Evolutionary conservation across 805 yeast genomes (phyloP), one percentile per base, ranked within the genome.

Genomic region (Pichia eremophila): DNA sequence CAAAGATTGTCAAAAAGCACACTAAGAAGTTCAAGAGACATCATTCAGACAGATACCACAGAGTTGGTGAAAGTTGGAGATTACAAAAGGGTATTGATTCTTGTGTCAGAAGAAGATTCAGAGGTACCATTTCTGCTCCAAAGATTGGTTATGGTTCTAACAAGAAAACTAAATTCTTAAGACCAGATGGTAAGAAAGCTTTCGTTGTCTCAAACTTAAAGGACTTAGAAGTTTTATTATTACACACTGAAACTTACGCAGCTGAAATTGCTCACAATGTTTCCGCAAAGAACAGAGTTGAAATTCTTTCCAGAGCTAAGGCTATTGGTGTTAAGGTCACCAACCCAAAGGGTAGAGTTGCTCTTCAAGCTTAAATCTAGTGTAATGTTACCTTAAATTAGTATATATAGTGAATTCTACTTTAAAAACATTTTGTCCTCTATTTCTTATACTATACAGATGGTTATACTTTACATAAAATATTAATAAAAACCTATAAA

Each of bases 1-100:
- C 98, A 78, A 90, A 88, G 91, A 93, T 93, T 78, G 97, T 91
- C 75, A 95, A 93, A 91, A 93, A 93, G 89, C 93, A 90, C 88
- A 72, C 89, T 70, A 88, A 88, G 83, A 85, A 85, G 83, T 93
- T 93, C 86, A 95, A 90, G 91, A 89, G 99, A 81, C 98, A 91
- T 76, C 99, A 93, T 83, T 89, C 96, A 75, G 99, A 93, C 85
- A 88, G 96, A 79, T 91, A 89, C 79, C 83, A 82, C 83, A 90
- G 99, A 79, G 96, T 93, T 65, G 78, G 87, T 69, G 97, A 88
- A 78, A 84, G 83, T 83, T 95, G 99, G 99, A 93, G 99, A 88
- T 91, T 93, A 81, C 99, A 95, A 79, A 93, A 93, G 87, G 99
- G 99, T 93, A 93, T 93, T 73, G 99, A 93, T 82, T 90, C 98